Conservation (phyloP, 2,329 filamentous ascomycete species). For the Nemania bipapillata region DNA sequence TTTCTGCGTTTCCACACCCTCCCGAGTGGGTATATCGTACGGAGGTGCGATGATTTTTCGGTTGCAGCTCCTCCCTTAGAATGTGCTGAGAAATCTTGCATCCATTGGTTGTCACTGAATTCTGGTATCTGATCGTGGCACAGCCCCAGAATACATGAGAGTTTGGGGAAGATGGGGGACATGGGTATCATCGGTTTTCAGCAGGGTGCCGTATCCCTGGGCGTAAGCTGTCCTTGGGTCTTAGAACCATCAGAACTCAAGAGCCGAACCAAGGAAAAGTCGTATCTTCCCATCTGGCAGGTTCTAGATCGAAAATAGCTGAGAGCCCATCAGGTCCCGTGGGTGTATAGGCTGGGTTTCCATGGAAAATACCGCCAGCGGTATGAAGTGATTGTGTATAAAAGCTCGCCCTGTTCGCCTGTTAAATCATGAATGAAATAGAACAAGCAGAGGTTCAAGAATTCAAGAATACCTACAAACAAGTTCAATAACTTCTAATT, state of each 20-base stretch:
- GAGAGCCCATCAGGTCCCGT: conserved; percentile 31
- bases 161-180: conserved; percentile 34
- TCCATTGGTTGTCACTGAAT: conserved; percentile 38
- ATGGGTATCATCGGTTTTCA: conserved; percentile 29
- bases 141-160: conserved; percentile 13
- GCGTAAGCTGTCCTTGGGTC: conserved; percentile 29
- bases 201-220: conserved; percentile 35
- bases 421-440: conserved; percentile 21
- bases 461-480: too few species aligned
- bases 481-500: background rate
- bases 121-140: conserved; percentile 23
- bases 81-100: conserved; percentile 44
- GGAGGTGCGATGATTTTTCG: conserved; percentile 36
- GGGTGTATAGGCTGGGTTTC: conserved; percentile 7
- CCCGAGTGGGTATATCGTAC: conserved; percentile 26
- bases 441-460: conserved; percentile 35
- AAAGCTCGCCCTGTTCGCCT: conserved; percentile 18
- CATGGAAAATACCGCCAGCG: background rate
- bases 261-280: conserved; percentile 39
- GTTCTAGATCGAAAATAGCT: conserved; percentile 40
- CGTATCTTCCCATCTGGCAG: conserved; percentile 40
- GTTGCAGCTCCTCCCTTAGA: conserved; percentile 45
- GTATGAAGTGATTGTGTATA: conserved; percentile 16
- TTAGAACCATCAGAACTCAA: conserved; percentile 35
- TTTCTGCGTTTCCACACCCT: conserved; percentile 18